phyloP scores from a whole-genome alignment of 805 yeast species.

The Nakazawaea wickerhamii region DNA sequence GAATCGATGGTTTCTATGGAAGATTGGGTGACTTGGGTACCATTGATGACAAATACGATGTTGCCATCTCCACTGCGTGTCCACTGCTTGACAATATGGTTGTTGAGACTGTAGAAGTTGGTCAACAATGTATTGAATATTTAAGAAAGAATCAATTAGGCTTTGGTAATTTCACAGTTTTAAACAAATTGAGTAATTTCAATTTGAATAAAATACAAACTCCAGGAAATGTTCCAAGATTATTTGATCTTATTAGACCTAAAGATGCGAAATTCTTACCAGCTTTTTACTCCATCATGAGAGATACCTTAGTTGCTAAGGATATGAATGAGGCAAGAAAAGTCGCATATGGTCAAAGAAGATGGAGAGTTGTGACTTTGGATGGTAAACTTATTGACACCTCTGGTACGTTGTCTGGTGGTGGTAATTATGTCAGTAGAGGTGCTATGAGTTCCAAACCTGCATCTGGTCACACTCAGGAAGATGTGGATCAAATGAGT shows the following conservation, averaged over 20 bases:
- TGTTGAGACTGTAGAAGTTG: constrained; percentile 68
- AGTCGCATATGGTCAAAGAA: constrained; percentile 68
- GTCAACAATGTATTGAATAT: constrained; percentile 65
- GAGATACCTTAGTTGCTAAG: constrained; percentile 82
- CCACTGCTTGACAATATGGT: constrained; percentile 90
- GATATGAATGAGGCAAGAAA: constrained; percentile 74
- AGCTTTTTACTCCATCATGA: constrained; percentile 84
- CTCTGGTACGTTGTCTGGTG: constrained; percentile 96
- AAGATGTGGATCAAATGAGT: constrained; percentile 50
- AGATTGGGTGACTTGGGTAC: constrained; percentile 89
- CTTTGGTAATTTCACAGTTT: constrained; percentile 78
- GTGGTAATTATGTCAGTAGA: constrained; percentile 64
- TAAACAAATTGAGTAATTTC: constrained; percentile 65
- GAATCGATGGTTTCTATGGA: constrained; percentile 83
- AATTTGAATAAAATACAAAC: constrained; percentile 55
- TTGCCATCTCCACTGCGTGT: constrained; percentile 93
- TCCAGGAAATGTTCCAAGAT: constrained; percentile 71
- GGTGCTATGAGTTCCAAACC: constrained; percentile 69
- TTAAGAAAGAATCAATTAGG: constrained; percentile 81
- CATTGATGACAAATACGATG: constrained; percentile 83
- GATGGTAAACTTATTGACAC: constrained; percentile 90
- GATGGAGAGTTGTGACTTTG: constrained; percentile 87
- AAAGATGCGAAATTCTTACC: constrained; percentile 64
- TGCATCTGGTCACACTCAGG: constrained; percentile 41
- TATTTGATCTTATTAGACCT: constrained; percentile 78